phyloP scores from a whole-genome alignment of 2,329 filamentous ascomycete species.

The Ophiostoma angusticollis region DNA sequence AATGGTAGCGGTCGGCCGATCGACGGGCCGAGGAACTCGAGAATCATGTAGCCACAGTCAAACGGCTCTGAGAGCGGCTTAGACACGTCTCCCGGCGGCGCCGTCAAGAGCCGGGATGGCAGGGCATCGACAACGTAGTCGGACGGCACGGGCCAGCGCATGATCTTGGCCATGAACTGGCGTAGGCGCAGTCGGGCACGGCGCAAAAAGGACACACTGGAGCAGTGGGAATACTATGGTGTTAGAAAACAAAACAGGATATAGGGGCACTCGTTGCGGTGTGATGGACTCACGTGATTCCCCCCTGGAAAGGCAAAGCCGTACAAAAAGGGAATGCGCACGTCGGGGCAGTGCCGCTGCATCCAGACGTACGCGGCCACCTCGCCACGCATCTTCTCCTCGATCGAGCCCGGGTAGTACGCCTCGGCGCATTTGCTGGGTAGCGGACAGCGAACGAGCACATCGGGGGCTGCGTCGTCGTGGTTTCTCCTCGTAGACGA shows the following conservation, averaged over 20 bases:
- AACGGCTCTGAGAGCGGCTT: background rate
- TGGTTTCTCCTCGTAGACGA: background rate
- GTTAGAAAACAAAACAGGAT: background rate
- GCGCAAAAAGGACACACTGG: background rate
- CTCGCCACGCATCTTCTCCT: constrained; percentile 25
- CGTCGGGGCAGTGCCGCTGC: constrained; percentile 22
- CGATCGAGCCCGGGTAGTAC: constrained; percentile 22
- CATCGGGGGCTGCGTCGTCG: background rate
- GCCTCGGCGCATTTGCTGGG: constrained; percentile 23
- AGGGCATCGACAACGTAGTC: background rate
- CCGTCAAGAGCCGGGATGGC: background rate
- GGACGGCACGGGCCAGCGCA: constrained; percentile 3
- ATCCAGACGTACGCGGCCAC: constrained; percentile 28
- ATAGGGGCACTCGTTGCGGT: background rate
- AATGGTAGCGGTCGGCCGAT: no score
- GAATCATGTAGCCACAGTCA: constrained; percentile 5
- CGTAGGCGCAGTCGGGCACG: background rate
- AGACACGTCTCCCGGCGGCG: no score
- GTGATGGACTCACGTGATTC: constrained; percentile 1
- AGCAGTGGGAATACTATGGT: background rate
- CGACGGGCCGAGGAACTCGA: no score
- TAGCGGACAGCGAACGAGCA: constrained; percentile 15
- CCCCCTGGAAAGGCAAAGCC: constrained; percentile 12
- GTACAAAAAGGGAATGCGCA: constrained; percentile 23
- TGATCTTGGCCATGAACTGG: background rate